Evolutionary conservation across 2,329 filamentous ascomycete genomes (phyloP).

Genomic region (Fusarium brachygibbosum): DNA sequence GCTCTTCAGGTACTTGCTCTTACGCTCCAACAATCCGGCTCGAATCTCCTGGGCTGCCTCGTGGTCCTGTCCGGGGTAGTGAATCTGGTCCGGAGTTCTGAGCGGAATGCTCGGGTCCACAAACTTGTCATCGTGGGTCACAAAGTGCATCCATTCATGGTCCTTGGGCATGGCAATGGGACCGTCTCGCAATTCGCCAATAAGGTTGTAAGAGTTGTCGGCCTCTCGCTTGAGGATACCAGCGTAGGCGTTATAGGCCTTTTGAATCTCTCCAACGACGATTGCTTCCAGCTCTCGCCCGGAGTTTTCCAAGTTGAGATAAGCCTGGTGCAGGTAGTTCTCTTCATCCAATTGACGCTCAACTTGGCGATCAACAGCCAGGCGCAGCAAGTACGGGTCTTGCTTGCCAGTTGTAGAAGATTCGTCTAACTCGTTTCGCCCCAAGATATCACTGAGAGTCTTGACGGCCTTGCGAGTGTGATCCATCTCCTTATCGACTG

Average conservation of each 20-base stretch:
- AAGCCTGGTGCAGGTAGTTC: conserved; percentile 96
- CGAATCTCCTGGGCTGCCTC: conserved; percentile 85
- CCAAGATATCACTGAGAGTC: conserved; percentile 83
- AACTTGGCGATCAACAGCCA: conserved; percentile 89
- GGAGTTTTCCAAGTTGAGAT: conserved; percentile 92
- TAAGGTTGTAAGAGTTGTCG: conserved; percentile 80
- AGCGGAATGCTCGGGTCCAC: conserved; percentile 87
- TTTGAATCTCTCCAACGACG: conserved; percentile 96
- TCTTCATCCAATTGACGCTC: conserved; percentile 96
- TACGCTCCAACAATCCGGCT: conserved; percentile 92
- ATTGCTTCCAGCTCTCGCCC: conserved; percentile 96
- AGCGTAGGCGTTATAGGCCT: conserved; percentile 94
- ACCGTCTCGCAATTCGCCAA: conserved; percentile 85
- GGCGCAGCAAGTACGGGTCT: conserved; percentile 88
- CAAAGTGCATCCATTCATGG: conserved; percentile 88
- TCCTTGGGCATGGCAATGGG: conserved; percentile 96
- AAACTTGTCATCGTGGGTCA: conserved; percentile 85
- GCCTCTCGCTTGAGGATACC: conserved; percentile 92
- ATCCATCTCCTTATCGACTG: conserved; percentile 95
- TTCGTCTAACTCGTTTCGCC: conserved; percentile 83
- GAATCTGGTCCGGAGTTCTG: conserved; percentile 83
- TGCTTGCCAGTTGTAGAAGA: conserved; percentile 82
- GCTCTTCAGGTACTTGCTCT: conserved; percentile 98
- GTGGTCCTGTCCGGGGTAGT: conserved; percentile 92
- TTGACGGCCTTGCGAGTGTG: conserved; percentile 82